phyloP scores from a whole-genome alignment of 2,329 filamentous ascomycete genomes.

The Aspergillus terreus region DNA sequence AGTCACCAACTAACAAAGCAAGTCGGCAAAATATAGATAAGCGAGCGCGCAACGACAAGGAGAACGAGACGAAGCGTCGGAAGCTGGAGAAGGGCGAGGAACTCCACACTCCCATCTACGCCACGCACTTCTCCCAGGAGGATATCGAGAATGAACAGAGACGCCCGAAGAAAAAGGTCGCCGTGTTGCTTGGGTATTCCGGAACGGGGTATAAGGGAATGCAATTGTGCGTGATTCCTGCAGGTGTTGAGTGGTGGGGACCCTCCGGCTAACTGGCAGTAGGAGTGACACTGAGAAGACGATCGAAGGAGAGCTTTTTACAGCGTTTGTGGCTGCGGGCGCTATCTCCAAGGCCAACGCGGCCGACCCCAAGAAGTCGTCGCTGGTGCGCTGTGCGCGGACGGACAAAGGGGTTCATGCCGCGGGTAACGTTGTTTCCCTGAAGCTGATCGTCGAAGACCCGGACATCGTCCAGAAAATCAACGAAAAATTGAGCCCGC shows the following conservation, averaged over 20 bases:
- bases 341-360: constrained; percentile 97
- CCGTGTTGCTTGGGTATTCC: constrained; percentile 91
- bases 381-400: constrained; percentile 85
- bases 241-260: neutral
- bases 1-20: constrained; percentile 46
- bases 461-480: constrained; percentile 83
- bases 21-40: constrained; percentile 52
- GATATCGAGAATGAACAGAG: constrained; percentile 86
- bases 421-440: constrained; percentile 87
- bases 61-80: constrained; percentile 54
- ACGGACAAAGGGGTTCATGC: constrained; percentile 98
- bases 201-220: constrained; percentile 97
- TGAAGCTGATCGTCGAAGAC: constrained; percentile 95
- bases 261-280: constrained; percentile 2
- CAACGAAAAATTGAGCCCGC: constrained; percentile 76
- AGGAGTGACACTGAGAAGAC: constrained; percentile 69
- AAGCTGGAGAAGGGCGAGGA: constrained; percentile 48
- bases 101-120: constrained; percentile 48
- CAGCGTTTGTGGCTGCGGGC: constrained; percentile 82
- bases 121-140: constrained; percentile 63
- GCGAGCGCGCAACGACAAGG: constrained; percentile 48
- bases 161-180: constrained; percentile 91
- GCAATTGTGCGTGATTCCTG: constrained; percentile 61
- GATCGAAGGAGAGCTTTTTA: constrained; percentile 93
- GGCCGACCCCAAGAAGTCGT: constrained; percentile 93